These are phyloP conservation scores for Phylloporus sp. DNA, from an alignment of 768 basidiomycete species.

Conservation along the genomic window DNA sequence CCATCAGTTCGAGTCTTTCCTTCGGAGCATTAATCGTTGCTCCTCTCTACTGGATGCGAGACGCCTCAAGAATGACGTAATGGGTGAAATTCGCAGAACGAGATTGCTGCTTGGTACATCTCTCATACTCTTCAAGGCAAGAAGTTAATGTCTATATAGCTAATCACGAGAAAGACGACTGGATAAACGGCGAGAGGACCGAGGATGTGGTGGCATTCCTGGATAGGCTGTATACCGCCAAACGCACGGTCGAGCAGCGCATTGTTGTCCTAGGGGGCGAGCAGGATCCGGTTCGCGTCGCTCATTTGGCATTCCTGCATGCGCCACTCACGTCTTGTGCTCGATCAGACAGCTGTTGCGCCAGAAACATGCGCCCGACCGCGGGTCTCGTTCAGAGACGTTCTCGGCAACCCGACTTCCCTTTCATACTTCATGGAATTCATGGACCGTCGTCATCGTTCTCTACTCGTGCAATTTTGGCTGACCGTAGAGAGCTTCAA, in stretches of 20 bases:
- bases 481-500: constrained; percentile 97
- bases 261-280: constrained; percentile 77
- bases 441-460: constrained; percentile 86
- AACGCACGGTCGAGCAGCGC: constrained; percentile 79
- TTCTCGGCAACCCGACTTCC: constrained; percentile 85
- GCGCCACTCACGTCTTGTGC: constrained; percentile 1
- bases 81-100: constrained; percentile 85
- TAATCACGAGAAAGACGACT: constrained; percentile 82
- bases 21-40: constrained; percentile 77
- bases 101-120: constrained; percentile 62
- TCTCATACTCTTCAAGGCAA: background rate
- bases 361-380: constrained; percentile 44
- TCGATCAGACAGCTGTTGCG: constrained; percentile 37
- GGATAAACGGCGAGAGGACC: constrained; percentile 82
- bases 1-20: constrained; percentile 87
- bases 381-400: constrained; percentile 63
- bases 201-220: constrained; percentile 85
- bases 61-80: constrained; percentile 86
- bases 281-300: constrained; percentile 50
- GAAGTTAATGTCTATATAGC: constrained; percentile 39
- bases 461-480: constrained; percentile 94
- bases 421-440: constrained; percentile 98
- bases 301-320: background rate
- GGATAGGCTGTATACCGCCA: constrained; percentile 85
- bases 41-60: constrained; percentile 86